These are phyloP conservation scores for Colletotrichum spaethianum DNA, from an alignment of 2,329 filamentous ascomycete species.

Conservation along the genomic window DNA sequence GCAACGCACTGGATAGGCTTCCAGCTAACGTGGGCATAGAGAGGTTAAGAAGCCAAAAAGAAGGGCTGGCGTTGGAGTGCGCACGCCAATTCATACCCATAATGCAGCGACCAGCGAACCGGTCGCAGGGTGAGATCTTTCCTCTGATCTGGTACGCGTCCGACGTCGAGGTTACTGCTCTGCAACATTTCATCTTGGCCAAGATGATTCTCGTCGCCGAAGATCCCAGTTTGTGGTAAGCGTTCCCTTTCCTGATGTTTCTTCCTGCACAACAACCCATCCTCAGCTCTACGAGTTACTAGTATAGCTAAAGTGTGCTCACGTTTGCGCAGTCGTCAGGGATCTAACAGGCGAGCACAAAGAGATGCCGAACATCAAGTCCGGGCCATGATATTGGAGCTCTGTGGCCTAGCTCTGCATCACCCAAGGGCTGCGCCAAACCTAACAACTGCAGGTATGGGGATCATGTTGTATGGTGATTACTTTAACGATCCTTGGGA, in stretches of 20 bases:
- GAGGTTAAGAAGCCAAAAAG: neutral
- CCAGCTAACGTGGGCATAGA: neutral
- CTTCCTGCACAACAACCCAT: neutral
- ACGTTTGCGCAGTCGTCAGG: constrained; percentile 35
- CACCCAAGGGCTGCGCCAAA: constrained; percentile 55
- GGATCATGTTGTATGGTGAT: constrained; percentile 58
- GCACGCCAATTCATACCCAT: constrained; percentile 46
- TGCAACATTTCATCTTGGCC: constrained; percentile 56
- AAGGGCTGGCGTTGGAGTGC: neutral
- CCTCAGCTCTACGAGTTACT: neutral
- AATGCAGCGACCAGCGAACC: constrained; percentile 51
- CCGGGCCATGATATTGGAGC: constrained; percentile 53
- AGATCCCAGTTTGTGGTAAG: constrained; percentile 54
- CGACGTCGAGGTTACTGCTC: constrained; percentile 56
- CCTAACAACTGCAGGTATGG: constrained; percentile 56
- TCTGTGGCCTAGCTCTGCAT: constrained; percentile 58
- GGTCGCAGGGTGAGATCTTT: constrained; percentile 56
- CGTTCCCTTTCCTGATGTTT: neutral
- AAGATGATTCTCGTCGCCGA: constrained; percentile 57
- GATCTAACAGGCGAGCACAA: constrained; percentile 47
- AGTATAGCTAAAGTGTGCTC: neutral
- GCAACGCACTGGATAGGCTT: constrained; percentile 37
- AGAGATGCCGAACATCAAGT: constrained; percentile 56
- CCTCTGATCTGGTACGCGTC: constrained; percentile 57
- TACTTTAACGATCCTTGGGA: constrained; percentile 59